phyloP scores from a whole-genome alignment of 1,284 basidiomycete genomes.

The Cryptococcus neoformans region DNA sequence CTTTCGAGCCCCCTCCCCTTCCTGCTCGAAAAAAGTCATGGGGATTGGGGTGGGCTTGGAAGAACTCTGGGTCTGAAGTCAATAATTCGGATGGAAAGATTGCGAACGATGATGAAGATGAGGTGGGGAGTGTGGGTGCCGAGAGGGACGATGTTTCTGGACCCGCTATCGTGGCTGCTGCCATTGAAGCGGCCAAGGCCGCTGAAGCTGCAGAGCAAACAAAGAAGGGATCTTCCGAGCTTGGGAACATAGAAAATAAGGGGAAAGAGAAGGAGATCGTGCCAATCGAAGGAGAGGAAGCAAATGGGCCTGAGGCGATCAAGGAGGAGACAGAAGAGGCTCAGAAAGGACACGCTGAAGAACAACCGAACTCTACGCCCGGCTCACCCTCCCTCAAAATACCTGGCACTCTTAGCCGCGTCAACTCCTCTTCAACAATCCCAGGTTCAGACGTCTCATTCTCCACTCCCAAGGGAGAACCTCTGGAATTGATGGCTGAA shows the following conservation, averaged over 20 bases:
- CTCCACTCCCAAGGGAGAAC: constrained; percentile 11
- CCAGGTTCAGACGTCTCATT: constrained; percentile 9
- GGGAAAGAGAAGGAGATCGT: constrained; percentile 7
- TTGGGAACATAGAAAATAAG: constrained; percentile 7
- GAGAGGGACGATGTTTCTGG: constrained; percentile 6
- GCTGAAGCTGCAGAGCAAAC: constrained; percentile 9
- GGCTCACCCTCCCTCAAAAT: neutral
- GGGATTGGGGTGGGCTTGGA: constrained; percentile 34
- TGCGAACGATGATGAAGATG: neutral
- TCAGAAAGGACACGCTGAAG: neutral
- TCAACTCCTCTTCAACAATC: constrained; percentile 11
- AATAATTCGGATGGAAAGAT: constrained; percentile 2
- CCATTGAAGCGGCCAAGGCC: constrained; percentile 11
- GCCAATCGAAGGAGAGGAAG: constrained; percentile 4
- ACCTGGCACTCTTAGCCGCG: constrained; percentile 1
- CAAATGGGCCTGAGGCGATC: neutral
- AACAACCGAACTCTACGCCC: neutral
- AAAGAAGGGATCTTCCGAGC: constrained; percentile 30
- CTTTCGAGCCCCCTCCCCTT: constrained; percentile 10
- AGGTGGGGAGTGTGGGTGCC: constrained; percentile 12
- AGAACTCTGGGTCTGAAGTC: constrained; percentile 4
- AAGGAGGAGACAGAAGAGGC: neutral
- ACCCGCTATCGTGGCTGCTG: neutral
- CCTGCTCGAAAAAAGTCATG: constrained; percentile 31
- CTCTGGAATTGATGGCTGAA: constrained; percentile 6